A percentile compares a stretch with the other conserved stretches of the same genome.
Evolutionary conservation across 129 eudicot genomes (phyloP).

Genomic region (Tagetes patula): DNA sequence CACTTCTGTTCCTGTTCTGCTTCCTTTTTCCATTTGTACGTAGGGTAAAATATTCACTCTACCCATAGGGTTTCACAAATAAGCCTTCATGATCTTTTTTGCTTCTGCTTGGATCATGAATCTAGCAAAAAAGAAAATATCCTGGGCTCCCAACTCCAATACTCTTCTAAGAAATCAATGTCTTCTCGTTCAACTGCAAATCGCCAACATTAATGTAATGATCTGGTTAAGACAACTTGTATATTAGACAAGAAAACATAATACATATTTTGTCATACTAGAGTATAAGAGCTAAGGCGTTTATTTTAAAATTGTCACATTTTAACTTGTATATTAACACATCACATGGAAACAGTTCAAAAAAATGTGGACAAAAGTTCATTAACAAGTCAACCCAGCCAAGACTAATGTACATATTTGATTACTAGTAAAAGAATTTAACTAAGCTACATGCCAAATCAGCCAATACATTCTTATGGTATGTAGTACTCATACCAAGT

Average conservation of each 20-base stretch:
- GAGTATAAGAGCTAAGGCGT: not conserved
- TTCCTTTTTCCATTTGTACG: constrained; percentile 26
- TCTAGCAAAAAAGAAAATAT: constrained; percentile 37
- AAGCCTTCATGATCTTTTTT: constrained; percentile 29
- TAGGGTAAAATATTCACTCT: constrained; percentile 24
- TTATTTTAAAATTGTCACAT: not conserved
- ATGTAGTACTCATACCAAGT: not conserved
- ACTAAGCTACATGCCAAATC: constrained; percentile 1
- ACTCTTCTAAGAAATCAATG: constrained; percentile 26
- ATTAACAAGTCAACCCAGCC: too few relatives aligned
- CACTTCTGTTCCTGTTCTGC: constrained; percentile 28
- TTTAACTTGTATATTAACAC: not conserved
- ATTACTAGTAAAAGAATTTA: not conserved
- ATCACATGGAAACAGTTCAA: too few relatives aligned
- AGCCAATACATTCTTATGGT: not conserved
- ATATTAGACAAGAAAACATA: not conserved
- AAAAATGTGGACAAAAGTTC: too few relatives aligned
- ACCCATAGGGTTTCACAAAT: constrained; percentile 32
- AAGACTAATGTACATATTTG: not conserved
- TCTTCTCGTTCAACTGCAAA: constrained; percentile 40
- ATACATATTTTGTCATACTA: not conserved
- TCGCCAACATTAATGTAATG: constrained; percentile 8
- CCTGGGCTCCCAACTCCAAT: constrained; percentile 37
- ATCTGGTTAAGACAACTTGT: not conserved
- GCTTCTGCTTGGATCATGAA: constrained; percentile 28